Base-by-base conservation (phyloP, 495 filamentous ascomycete species). In the Chaetomium fimeti region DNA sequence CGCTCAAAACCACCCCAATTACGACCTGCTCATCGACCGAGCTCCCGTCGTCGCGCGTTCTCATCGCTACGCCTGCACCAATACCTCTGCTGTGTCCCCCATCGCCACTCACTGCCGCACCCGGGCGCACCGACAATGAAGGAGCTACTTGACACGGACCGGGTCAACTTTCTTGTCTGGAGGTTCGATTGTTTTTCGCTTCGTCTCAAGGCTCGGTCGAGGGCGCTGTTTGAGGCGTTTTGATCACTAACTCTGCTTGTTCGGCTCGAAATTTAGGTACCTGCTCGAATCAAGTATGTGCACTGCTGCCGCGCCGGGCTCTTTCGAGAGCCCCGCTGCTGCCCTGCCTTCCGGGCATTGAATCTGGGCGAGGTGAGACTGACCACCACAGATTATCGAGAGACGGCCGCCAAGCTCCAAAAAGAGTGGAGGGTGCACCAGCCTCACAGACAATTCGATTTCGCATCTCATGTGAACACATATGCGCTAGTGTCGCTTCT, bases 131-230 rank as follows among this genome's bases (percentile, higher is more conserved):
- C 75, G 70, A 79, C 70, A 61, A 83, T 84, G 82, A 85, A 85
- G 74, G 83, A 85, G 72, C 70, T 78, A 65, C 84, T 98, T 72
- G 89, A 91, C 77, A 93, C 92, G 66, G 87, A 97, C 82, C 89
- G 93, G 80, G 86, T 98, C 81, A 98, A 98, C 84, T 98, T 93
- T 83, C 83, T 98, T 80, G 91, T 98, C 82, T 96, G 92, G 91
- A 92, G 92, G 91, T 97, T 85, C 77, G 91, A n/a, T 85, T 69
- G 67, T 75, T 72, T 72, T 70, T 62, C 62, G 68, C 68, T 62
- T 29, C 57, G 27, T 20, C 65, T 66, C 51, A 67, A 66, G 62
- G 65, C 63, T 27, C 56, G 48, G 53, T 28, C 56, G 36, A 57
- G 42, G 42, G 53, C 64, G 55, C 53, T 47, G 63, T 62, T 24